These are phyloP conservation scores for Neonectria coccinea DNA, from an alignment of 2,329 filamentous ascomycete species.

Conservation along the genomic window DNA sequence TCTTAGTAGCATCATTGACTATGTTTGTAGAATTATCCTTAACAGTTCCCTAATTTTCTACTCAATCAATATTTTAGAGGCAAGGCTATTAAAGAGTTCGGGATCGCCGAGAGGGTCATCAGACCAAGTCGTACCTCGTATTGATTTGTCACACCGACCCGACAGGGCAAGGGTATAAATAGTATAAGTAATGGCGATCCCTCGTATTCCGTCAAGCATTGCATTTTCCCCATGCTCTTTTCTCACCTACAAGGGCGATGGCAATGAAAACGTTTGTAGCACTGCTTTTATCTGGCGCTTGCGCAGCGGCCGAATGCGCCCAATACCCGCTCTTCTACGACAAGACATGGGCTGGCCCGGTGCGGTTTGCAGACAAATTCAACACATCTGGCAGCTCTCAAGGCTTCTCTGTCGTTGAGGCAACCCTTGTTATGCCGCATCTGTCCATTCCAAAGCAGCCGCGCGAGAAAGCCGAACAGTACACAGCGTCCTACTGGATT, in stretches of 20 bases:
- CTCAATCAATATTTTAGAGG: too few species aligned
- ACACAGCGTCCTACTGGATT: constrained; percentile 2
- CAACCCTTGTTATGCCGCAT: constrained; percentile 13
- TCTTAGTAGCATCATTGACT: too few species aligned
- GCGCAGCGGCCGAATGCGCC: neutral
- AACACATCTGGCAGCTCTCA: constrained; percentile 4
- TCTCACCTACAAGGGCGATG: neutral
- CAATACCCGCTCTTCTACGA: neutral
- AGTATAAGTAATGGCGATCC: too few species aligned
- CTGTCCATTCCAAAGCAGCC: constrained; percentile 12
- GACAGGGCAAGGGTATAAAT: too few species aligned
- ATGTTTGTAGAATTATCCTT: too few species aligned
- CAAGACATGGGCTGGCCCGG: neutral
- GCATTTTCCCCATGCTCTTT: too few species aligned
- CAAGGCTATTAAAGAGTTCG: too few species aligned
- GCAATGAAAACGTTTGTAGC: neutral
- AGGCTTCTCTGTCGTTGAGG: constrained; percentile 6
- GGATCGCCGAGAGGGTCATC: too few species aligned
- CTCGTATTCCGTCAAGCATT: too few species aligned
- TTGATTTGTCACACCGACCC: too few species aligned
- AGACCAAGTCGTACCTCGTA: too few species aligned
- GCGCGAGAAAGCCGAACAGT: constrained; percentile 2
- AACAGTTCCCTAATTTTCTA: too few species aligned
- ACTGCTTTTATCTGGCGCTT: neutral
- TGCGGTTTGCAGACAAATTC: constrained; percentile 5